These are phyloP conservation scores for Naganishia sp. DNA, from an alignment of 1,284 basidiomycete species.

Conservation along the genomic window DNA sequence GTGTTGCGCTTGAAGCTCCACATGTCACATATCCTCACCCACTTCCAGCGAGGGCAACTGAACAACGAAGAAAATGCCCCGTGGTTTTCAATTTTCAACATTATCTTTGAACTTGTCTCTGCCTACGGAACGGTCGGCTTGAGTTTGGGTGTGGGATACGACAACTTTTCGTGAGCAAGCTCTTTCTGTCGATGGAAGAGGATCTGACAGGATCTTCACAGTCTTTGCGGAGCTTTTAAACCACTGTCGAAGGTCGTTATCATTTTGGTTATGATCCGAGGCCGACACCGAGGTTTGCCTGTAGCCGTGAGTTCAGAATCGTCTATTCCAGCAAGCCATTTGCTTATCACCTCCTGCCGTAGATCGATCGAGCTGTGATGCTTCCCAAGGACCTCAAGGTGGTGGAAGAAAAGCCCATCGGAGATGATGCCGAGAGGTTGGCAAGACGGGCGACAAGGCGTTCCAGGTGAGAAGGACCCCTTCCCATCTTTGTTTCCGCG, in stretches of 20 bases:
- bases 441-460: slow-evolving; percentile 35
- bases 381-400: slow-evolving; percentile 50
- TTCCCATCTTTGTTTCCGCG: no score
- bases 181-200: neutral
- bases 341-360: neutral
- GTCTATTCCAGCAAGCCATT: neutral
- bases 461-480: slow-evolving; percentile 9
- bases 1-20: slow-evolving; percentile 36
- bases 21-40: slow-evolving; percentile 3
- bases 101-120: slow-evolving; percentile 64
- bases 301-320: slow-evolving; percentile 72
- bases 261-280: slow-evolving; percentile 84
- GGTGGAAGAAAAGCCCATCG: slow-evolving; percentile 46
- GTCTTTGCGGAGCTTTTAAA: slow-evolving; percentile 74
- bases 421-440: slow-evolving; percentile 44
- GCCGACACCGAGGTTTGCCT: slow-evolving; percentile 83
- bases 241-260: slow-evolving; percentile 85
- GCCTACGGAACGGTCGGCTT: slow-evolving; percentile 90
- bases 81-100: slow-evolving; percentile 79
- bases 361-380: slow-evolving; percentile 55
- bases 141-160: slow-evolving; percentile 70
- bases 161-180: slow-evolving; percentile 49
- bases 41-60: slow-evolving; percentile 61
- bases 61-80: slow-evolving; percentile 58
- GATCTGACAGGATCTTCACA: slow-evolving; percentile 50